Percentiles rank a stretch among this genome's conserved stretches.
phyloP scores from a whole-genome alignment of 345 rosid genomes.

The Nasturtium officinale region DNA sequence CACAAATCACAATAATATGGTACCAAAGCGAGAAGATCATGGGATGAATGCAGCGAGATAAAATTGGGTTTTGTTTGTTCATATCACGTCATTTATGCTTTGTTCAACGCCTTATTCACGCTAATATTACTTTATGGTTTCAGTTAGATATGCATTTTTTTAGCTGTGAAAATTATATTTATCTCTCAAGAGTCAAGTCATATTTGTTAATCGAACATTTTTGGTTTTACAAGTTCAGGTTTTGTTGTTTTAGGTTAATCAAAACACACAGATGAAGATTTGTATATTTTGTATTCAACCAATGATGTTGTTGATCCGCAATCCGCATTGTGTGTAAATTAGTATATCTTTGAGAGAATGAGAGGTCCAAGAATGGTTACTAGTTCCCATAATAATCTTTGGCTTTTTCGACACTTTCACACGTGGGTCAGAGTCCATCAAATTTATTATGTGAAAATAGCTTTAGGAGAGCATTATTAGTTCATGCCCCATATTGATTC shows the following conservation, averaged over 20 bases:
- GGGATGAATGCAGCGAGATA: background rate
- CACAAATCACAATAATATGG: no score
- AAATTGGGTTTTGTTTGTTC: no score
- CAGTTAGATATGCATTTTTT: no score
- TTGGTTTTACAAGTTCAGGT: background rate
- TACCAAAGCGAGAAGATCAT: no score
- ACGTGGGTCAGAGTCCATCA: slow-evolving; percentile 33
- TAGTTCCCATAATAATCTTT: background rate
- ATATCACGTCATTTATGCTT: no score
- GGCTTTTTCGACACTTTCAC: slow-evolving; percentile 21
- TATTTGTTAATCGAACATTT: background rate
- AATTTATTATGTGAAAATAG: background rate
- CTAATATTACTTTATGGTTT: no score
- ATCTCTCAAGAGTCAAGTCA: background rate
- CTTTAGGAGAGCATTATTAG: background rate
- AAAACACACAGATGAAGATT: background rate
- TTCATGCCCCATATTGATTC: background rate
- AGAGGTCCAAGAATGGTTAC: slow-evolving; percentile 19
- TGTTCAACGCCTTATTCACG: no score
- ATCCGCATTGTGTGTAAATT: background rate
- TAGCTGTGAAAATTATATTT: no score
- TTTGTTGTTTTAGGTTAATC: background rate
- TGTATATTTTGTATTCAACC: background rate
- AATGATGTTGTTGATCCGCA: background rate
- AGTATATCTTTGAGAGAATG: background rate